Base-by-base conservation (phyloP, 1,284 basidiomycete species). In the Porogramme epimiltina region DNA sequence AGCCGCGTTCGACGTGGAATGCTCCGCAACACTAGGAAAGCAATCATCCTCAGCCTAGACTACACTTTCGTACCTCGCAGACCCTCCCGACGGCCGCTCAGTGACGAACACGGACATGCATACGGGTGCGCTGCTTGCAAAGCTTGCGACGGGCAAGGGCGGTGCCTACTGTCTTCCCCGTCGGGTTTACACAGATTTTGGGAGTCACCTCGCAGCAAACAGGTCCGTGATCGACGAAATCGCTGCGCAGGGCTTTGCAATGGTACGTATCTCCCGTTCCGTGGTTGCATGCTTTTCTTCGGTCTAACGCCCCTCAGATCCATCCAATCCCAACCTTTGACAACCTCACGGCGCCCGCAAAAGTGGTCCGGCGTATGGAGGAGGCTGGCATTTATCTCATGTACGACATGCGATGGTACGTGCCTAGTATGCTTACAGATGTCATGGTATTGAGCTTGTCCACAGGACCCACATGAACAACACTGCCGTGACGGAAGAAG, bases 361-460 rank as follows among this genome's bases (percentile, higher is more conserved):
- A 75, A 40, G 80, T 89, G 20, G 62, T 89, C 9, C 82, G 88
- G 61, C 73, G 77, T 39, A 89, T 91, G 84, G 80, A 89, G 64
- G 75, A 84, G 57, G 77, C 82, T 1, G 87, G 86, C 0, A 62
- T 91, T 10, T 90, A 85, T 62, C 73, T 88, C 42, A 87, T 90
- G 80, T 90, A 90, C 54, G 86, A 89, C 63, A 89, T 90, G 86
- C 76, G 86, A 54, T 72, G 58, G 87, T 87, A 56, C 49, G 82
- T 76, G 13, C 26, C 13, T 31, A n/a, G 31, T 42, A 10, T 4
- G 8, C 9, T 31, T 8, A 31, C 28, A n/a, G n/a, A n/a, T n/a
- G n/a, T n/a, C n/a, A n/a, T n/a, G n/a, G n/a, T n/a, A n/a, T n/a
- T n/a, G n/a, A n/a, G n/a, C n/a, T n/a, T 20, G 36, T 37, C 16